Percentiles rank a stretch among this genome's conserved stretches.
These are phyloP conservation scores for Aurantiochytrium sp. DNA, from an alignment of 108 stramenopile species.

Conservation along the genomic window DNA sequence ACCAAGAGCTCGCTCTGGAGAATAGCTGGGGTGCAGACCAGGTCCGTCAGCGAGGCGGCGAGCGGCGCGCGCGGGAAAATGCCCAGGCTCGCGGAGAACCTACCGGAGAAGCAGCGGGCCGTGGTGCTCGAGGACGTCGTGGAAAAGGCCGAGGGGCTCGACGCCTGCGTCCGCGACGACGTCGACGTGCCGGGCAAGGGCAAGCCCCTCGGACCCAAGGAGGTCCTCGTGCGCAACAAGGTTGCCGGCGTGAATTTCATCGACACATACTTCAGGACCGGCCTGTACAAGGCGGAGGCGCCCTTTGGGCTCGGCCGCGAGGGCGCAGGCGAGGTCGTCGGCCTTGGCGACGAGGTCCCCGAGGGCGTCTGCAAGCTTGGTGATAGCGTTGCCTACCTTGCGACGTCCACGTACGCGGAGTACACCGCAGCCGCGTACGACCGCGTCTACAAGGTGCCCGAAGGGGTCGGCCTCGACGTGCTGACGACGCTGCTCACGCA, in stretches of 20 bases:
- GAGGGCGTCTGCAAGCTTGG: conserved; percentile 52
- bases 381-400: conserved; percentile 64
- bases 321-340: conserved; percentile 55
- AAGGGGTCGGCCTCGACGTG: conserved; percentile 54
- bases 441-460: conserved; percentile 60
- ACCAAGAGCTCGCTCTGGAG: too few relatives aligned
- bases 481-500: conserved; percentile 68
- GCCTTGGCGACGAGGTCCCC: neutral
- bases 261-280: conserved; percentile 69
- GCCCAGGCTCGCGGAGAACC: too few relatives aligned
- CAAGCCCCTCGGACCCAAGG: conserved; percentile 16
- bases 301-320: conserved; percentile 71
- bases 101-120: neutral
- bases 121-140: neutral
- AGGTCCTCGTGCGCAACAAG: conserved; percentile 67
- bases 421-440: conserved; percentile 66
- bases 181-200: neutral
- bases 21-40: too few relatives aligned
- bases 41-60: too few relatives aligned
- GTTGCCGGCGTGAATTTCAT: conserved; percentile 74
- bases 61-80: too few relatives aligned
- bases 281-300: conserved; percentile 61
- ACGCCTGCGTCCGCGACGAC: neutral
- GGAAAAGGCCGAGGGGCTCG: neutral
- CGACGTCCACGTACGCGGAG: conserved; percentile 61